Conservation (phyloP, 495 filamentous ascomycete species). For the Hypoxylon lenormandii region DNA sequence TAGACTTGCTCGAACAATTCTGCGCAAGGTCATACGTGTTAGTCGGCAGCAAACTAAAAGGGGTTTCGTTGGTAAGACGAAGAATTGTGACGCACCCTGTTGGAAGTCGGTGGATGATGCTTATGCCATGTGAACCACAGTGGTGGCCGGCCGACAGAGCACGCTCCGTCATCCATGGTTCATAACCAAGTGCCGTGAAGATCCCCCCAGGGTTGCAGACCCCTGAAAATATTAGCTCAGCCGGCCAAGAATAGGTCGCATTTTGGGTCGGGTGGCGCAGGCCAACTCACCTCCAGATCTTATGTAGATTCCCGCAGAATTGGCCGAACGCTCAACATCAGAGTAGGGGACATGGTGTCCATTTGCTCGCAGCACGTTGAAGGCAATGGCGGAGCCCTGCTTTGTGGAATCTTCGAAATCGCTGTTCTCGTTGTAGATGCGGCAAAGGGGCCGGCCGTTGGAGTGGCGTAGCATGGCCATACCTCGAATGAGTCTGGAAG, state of each 20-base stretch:
- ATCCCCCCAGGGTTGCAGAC: slow-evolving; percentile 62
- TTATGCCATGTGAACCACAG: slow-evolving; percentile 64
- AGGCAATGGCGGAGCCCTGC: slow-evolving; percentile 78
- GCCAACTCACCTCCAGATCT: slow-evolving; percentile 72
- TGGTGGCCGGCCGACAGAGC: slow-evolving; percentile 73
- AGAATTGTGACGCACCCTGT: slow-evolving; percentile 60
- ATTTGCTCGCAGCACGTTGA: slow-evolving; percentile 69
- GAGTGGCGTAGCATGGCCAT: slow-evolving; percentile 67
- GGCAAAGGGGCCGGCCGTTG: slow-evolving; percentile 69
- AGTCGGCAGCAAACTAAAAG: slow-evolving; percentile 16
- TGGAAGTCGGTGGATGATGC: slow-evolving; percentile 66
- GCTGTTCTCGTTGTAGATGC: slow-evolving; percentile 69
- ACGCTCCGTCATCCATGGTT: slow-evolving; percentile 71
- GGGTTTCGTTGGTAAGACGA: slow-evolving; percentile 23
- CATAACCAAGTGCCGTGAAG: slow-evolving; percentile 60
- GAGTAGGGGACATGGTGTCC: slow-evolving; percentile 70
- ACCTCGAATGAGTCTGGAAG: slow-evolving; percentile 62
- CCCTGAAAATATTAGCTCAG: slow-evolving; percentile 58
- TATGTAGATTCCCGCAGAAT: slow-evolving; percentile 72
- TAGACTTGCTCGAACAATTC: slow-evolving; percentile 74
- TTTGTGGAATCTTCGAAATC: slow-evolving; percentile 67
- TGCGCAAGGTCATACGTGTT: slow-evolving; percentile 24
- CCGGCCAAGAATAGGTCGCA: slow-evolving; percentile 60
- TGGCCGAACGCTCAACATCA: slow-evolving; percentile 72
- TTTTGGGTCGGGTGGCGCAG: slow-evolving; percentile 50